Base-by-base conservation (phyloP, 371 early-diverging fungal genomes). In the Apophysomyces sp. region DNA sequence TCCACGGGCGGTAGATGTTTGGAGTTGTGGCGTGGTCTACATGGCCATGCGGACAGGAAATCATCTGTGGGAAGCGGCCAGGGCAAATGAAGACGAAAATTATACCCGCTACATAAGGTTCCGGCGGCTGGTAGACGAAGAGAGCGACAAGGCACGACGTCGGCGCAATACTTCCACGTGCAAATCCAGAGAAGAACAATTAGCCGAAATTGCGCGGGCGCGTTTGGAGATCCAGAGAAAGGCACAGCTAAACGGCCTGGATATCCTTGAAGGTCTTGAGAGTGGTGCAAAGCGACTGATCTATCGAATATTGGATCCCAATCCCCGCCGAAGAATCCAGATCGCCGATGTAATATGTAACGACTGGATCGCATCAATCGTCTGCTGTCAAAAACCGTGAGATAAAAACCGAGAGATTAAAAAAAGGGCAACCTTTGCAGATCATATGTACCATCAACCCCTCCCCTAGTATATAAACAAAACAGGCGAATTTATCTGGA, bases 241-340 rank as follows among this genome's bases (percentile, higher is more conserved):
- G 31, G 60, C 65, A n/a, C 59, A 65, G 21, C 55, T 41, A 36
- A 56, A 44, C 26, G 65, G 59, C 12, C 64, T 65, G 11, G 65
- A 69, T 31, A 61, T 65, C 28, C 28, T 73, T 12, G 73, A 72
- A 36, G 60, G 61, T 16, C 58, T 67, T 6, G 57, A 65, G 16
- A 27, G 37, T 11, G 67, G 60, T 15, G 51, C 67, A 31, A 63
- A 49, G 27, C 37, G 56, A 21, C 55, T 92, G 39, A 73, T 91
- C 64, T 90, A 91, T 68, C 68, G 75, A 18, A 92, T 98, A 66
- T 76, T 98, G 30, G 89, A 95, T 51, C 94, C 96, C 4, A 85
- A 92, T 61, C 85, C 89, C 1, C 76, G 76, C 24, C 85, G 82
- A 27, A 86, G 95, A 36, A 78, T 86, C 37, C 49, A 21, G 21